A percentile compares a stretch with the other conserved stretches of the same genome.
These are phyloP conservation scores for Heteromeles arbutifolia DNA, from an alignment of 306 rosid genomes.

Conservation along the genomic window DNA sequence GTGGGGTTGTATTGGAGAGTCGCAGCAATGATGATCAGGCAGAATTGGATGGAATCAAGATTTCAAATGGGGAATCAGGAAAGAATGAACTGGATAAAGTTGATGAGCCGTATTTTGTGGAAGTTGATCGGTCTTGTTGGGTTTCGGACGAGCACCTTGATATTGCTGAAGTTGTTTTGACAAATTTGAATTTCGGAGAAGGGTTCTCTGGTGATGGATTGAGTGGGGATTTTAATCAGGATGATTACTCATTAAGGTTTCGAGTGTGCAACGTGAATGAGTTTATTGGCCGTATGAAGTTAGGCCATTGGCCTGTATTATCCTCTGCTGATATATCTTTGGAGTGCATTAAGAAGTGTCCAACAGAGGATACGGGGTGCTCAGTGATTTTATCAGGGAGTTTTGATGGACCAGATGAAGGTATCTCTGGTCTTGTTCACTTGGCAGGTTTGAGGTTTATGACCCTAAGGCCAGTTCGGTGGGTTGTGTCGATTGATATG, in stretches of 20 bases:
- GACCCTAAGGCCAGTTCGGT: conserved; percentile 59
- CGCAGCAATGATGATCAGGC: conserved; percentile 25
- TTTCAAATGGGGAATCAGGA: conserved; percentile 23
- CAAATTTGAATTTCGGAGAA: conserved; percentile 43
- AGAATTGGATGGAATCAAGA: conserved; percentile 33
- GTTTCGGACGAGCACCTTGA: conserved; percentile 58
- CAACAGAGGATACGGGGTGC: conserved; percentile 25
- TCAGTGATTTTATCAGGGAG: conserved; percentile 64
- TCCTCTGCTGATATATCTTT: conserved; percentile 54
- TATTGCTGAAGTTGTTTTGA: conserved; percentile 73
- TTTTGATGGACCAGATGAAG: conserved; percentile 87
- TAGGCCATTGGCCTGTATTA: conserved; percentile 85
- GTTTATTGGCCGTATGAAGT: conserved; percentile 52
- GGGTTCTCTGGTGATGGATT: conserved; percentile 43
- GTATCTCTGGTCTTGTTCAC: conserved; percentile 75
- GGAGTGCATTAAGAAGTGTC: conserved; percentile 48
- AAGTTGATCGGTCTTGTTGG: conserved; percentile 58
- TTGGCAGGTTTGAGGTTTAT: conserved; percentile 68
- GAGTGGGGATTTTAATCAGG: conserved; percentile 35
- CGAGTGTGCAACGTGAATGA: conserved; percentile 44
- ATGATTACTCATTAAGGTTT: conserved; percentile 53
- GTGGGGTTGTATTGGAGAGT: conserved; percentile 40
- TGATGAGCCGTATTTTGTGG: conserved; percentile 57
- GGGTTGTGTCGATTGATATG: conserved; percentile 30
- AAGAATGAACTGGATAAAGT: conserved; percentile 24